These are phyloP conservation scores for Harrya chromipes DNA, from an alignment of 768 basidiomycete species.

Conservation along the genomic window DNA sequence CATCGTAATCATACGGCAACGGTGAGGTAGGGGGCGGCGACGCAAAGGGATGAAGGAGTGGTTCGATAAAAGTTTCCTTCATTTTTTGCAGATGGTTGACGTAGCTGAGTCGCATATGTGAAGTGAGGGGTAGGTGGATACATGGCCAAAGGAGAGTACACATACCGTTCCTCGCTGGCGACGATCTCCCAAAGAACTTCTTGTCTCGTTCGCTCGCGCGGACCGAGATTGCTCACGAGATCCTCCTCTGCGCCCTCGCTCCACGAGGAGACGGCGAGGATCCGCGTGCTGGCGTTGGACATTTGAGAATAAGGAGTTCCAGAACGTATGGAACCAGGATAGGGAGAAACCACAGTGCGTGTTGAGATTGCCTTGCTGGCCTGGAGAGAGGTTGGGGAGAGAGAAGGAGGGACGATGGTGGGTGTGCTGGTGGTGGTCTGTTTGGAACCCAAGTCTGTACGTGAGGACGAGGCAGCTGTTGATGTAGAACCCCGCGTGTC, in stretches of 20 bases:
- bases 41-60: slow-evolving; percentile 80
- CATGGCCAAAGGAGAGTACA: background rate
- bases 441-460: slow-evolving; percentile 55
- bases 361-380: slow-evolving; percentile 57
- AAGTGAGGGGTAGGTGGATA: slow-evolving; percentile 14
- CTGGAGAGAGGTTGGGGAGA: slow-evolving; percentile 56
- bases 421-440: slow-evolving; percentile 42
- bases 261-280: slow-evolving; percentile 81
- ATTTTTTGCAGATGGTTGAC: slow-evolving; percentile 86
- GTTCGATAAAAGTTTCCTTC: slow-evolving; percentile 91
- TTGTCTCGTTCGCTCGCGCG: slow-evolving; percentile 90
- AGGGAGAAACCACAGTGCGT: slow-evolving; percentile 62
- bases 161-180: slow-evolving; percentile 89
- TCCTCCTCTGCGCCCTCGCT: slow-evolving; percentile 94
- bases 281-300: slow-evolving; percentile 67
- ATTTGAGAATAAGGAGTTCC: slow-evolving; percentile 80
- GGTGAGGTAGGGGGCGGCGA: slow-evolving; percentile 42
- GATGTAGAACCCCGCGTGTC: slow-evolving; percentile 65
- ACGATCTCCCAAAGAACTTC: slow-evolving; percentile 98
- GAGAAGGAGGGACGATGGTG: slow-evolving; percentile 52
- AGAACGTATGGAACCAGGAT: slow-evolving; percentile 70
- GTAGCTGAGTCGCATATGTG: slow-evolving; percentile 57
- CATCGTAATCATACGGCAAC: slow-evolving; percentile 64
- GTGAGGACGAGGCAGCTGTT: slow-evolving; percentile 57
- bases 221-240: slow-evolving; percentile 88